phyloP scores from a whole-genome alignment of 768 basidiomycete genomes.

The Rhodotorula toruloides region DNA sequence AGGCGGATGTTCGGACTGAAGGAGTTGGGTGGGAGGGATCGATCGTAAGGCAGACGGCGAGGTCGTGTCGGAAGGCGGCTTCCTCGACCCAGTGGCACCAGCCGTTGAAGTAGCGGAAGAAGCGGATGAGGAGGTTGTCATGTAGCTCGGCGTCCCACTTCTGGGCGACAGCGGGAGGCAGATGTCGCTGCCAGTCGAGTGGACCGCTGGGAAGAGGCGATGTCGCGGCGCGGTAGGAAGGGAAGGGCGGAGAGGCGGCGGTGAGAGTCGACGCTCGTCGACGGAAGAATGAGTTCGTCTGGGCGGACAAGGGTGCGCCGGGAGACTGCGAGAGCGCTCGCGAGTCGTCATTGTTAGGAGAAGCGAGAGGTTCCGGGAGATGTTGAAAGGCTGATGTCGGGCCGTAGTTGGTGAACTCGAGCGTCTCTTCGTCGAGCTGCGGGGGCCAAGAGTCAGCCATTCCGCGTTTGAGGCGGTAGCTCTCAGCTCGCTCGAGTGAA shows the following conservation, averaged over 20 bases:
- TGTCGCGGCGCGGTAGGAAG: neutral
- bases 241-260: neutral
- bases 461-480: too few species aligned
- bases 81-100: constrained; percentile 26
- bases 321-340: neutral
- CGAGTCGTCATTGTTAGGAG: too few species aligned
- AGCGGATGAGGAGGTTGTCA: constrained; percentile 22
- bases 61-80: constrained; percentile 14
- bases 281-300: too few species aligned
- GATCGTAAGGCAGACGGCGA: neutral
- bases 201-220: neutral
- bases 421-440: constrained; percentile 41
- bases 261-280: too few species aligned
- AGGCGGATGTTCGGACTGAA: constrained; percentile 10
- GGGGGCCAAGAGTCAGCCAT: neutral
- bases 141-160: constrained; percentile 23
- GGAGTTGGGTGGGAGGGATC: neutral
- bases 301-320: too few species aligned
- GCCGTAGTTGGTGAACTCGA: constrained; percentile 44
- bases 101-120: constrained; percentile 30
- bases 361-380: constrained; percentile 14
- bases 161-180: constrained; percentile 6
- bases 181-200: constrained; percentile 20
- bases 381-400: constrained; percentile 45
- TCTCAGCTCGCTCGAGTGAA: too few species aligned